Conservation (phyloP, 2,329 filamentous ascomycete species). For the Coniochaeta ligniaria region DNA sequence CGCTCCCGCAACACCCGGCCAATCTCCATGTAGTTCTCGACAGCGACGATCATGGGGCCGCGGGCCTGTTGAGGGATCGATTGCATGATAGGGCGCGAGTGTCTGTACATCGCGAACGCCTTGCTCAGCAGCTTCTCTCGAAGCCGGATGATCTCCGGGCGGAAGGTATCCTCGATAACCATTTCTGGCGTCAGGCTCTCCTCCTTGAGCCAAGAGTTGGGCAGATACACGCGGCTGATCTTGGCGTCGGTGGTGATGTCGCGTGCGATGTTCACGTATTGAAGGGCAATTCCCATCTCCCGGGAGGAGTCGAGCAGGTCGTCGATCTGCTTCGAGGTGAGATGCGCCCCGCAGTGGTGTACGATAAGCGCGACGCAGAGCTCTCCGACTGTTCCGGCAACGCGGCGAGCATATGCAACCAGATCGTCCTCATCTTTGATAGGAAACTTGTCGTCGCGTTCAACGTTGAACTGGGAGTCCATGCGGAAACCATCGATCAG, state of each 20-base stretch:
- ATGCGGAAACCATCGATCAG: conserved; percentile 63
- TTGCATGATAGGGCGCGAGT: conserved; percentile 50
- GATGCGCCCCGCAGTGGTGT: conserved; percentile 44
- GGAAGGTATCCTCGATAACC: conserved; percentile 43
- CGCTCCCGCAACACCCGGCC: conserved; percentile 11
- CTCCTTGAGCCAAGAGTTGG: conserved; percentile 54
- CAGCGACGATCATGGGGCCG: conserved; percentile 25
- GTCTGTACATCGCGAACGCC: conserved; percentile 53
- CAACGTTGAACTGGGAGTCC: conserved; percentile 48
- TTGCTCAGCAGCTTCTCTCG: conserved; percentile 48
- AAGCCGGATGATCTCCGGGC: conserved; percentile 38
- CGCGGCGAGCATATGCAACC: conserved; percentile 55
- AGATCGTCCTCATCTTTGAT: conserved; percentile 54
- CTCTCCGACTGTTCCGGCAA: conserved; percentile 66
- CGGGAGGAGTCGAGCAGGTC: background rate
- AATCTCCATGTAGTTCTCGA: conserved; percentile 17
- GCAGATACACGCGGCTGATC: conserved; percentile 62
- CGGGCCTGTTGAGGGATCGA: conserved; percentile 52
- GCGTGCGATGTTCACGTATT: conserved; percentile 70
- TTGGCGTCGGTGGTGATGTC: conserved; percentile 63
- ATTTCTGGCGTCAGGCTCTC: conserved; percentile 44
- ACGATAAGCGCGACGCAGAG: conserved; percentile 62
- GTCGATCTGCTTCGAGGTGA: conserved; percentile 37
- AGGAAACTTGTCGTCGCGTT: conserved; percentile 31
- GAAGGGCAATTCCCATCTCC: conserved; percentile 66